Base-by-base conservation (phyloP, 495 filamentous ascomycete species). In the Annulohypoxylon moriforme region DNA sequence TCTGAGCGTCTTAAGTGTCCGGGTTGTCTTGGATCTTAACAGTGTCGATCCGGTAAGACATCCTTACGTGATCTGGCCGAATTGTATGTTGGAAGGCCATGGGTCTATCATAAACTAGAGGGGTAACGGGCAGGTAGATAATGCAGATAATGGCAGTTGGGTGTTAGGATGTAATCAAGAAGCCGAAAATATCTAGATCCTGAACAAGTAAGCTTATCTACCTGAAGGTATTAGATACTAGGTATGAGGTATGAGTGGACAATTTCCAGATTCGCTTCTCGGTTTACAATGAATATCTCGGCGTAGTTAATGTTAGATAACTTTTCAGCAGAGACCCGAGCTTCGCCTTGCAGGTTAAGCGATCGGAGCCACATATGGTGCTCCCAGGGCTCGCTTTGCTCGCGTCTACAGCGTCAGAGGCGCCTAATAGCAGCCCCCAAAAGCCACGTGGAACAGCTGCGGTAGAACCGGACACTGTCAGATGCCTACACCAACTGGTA, bases 391-490 rank as follows among this genome's bases (percentile, higher is more conserved):
- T n/a, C n/a, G n/a, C n/a, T n/a, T n/a, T n/a, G 9, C 20, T 60
- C 57, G 71, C 71, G 71, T 29, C 52, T 67, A 69, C 13, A 49
- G 71, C 71, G 71, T 66, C 62, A 69, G 61, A 11, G 38, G 64
- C 64, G 64, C 53, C 50, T 69, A 69, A 50, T 10, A 4, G 31
- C 16, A 29, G 52, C 20, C 20, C 50, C 50, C 29, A 38, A 16
- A 55, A 66, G 57, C 71, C 71, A 69, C 64, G 71, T 69, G 65
- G 60, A 66, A 61, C 50, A 53, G 56, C 50, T 67, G 71, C 34
- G 49, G 66, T 69, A 69, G 61, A 67, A 73, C 66, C 47, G 55
- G 69, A 68, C 31, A 33, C 31, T 24, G 29, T 34, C 36, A 50
- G 9, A 46, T 65, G 33, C 24, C 29, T 14, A 49, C 1, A 22